Evolutionary conservation across 306 rosid genomes (phyloP).

Genomic region (Pueraria montana): DNA sequence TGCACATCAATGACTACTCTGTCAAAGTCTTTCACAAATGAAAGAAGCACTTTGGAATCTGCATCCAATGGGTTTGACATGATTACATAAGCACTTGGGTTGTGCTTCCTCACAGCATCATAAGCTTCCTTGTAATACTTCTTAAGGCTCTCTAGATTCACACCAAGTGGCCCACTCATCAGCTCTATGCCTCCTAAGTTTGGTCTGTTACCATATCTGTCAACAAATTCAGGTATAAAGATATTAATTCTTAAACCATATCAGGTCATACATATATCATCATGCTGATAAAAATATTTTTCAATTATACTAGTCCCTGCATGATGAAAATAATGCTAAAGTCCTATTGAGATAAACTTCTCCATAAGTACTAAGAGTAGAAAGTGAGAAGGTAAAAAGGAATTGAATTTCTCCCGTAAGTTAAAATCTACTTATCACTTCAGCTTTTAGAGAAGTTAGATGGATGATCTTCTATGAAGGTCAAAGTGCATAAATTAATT

Average conservation of each 20-base stretch:
- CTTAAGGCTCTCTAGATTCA: slow-evolving; percentile 51
- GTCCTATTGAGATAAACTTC: no score
- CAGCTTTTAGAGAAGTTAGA: no score
- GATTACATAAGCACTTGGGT: slow-evolving; percentile 53
- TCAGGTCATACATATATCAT: not conserved
- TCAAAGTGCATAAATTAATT: no score
- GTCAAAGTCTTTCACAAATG: slow-evolving; percentile 47
- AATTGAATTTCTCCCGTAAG: no score
- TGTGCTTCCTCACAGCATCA: slow-evolving; percentile 59
- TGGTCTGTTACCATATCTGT: slow-evolving; percentile 54
- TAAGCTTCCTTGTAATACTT: slow-evolving; percentile 52
- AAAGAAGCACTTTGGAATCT: slow-evolving; percentile 55
- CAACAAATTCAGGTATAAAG: slow-evolving; percentile 1
- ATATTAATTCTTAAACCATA: not conserved
- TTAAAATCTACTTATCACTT: no score
- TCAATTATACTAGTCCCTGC: not conserved
- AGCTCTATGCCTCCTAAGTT: slow-evolving; percentile 61
- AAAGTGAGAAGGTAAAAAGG: no score
- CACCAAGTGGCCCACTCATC: slow-evolving; percentile 58
- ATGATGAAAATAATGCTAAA: not conserved
- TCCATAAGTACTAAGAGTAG: no score
- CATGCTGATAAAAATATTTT: not conserved
- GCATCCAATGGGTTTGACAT: slow-evolving; percentile 58
- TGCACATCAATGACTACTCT: slow-evolving; percentile 63
- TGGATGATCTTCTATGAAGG: no score